These are phyloP conservation scores for Delitschia confertaspora DNA, from an alignment of 495 filamentous ascomycete species.

Conservation along the genomic window DNA sequence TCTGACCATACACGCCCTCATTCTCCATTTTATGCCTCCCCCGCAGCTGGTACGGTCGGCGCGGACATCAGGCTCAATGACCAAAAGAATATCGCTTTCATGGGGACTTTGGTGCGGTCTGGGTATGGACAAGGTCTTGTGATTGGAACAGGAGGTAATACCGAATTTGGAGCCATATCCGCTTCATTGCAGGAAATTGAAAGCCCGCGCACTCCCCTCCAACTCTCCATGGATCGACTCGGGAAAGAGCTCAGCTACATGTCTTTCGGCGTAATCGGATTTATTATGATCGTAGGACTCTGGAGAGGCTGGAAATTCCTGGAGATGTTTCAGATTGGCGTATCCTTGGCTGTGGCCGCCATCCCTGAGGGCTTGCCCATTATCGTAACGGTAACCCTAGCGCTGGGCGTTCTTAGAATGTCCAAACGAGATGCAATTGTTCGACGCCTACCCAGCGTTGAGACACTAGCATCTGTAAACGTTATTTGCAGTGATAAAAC, in stretches of 20 bases:
- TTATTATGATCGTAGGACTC: slow-evolving; percentile 84
- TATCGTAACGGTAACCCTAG: slow-evolving; percentile 94
- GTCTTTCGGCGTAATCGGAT: slow-evolving; percentile 85
- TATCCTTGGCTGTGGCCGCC: slow-evolving; percentile 91
- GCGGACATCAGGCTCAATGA: slow-evolving; percentile 57
- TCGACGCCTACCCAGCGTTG: slow-evolving; percentile 87
- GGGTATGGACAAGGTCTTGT: slow-evolving; percentile 96
- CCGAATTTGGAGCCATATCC: slow-evolving; percentile 95
- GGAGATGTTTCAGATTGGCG: slow-evolving; percentile 96
- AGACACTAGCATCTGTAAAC: slow-evolving; percentile 95
- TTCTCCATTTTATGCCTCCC: slow-evolving; percentile 52
- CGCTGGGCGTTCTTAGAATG: slow-evolving; percentile 91
- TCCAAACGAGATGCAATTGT: slow-evolving; percentile 89
- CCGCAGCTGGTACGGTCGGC: slow-evolving; percentile 53
- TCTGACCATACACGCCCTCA: slow-evolving; percentile 35
- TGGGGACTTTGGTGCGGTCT: slow-evolving; percentile 93
- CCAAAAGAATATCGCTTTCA: slow-evolving; percentile 84
- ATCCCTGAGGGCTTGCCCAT: slow-evolving; percentile 97
- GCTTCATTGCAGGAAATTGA: slow-evolving; percentile 87
- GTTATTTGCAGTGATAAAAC: slow-evolving; percentile 99
- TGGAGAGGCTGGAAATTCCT: slow-evolving; percentile 80
- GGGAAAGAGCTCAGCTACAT: slow-evolving; percentile 91
- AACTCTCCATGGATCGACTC: slow-evolving; percentile 92
- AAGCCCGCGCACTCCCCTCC: slow-evolving; percentile 84
- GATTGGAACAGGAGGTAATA: slow-evolving; percentile 83